Evolutionary conservation across 495 filamentous ascomycete species (phyloP).

Genomic region (Talaromyces trachyspermus): DNA sequence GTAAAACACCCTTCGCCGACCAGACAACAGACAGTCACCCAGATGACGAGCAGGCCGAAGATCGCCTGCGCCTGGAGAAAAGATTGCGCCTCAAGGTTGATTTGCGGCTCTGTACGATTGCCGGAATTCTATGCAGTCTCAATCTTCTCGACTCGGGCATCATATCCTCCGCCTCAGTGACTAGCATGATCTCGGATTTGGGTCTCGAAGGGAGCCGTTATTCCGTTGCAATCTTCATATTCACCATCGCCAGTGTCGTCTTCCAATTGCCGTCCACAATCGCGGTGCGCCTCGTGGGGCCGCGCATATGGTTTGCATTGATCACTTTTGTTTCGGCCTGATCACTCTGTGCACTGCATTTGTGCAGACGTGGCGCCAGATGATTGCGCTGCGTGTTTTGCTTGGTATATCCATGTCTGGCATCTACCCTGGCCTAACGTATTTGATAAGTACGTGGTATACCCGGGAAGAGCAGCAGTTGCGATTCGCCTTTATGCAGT

Average conservation of each 20-base stretch:
- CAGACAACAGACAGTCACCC: no score
- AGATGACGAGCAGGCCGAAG: no score
- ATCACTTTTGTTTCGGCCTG: conserved; percentile 65
- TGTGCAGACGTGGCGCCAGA: conserved; percentile 60
- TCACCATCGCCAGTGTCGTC: conserved; percentile 65
- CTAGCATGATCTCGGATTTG: conserved; percentile 62
- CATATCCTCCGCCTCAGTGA: conserved; percentile 68
- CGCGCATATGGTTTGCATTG: conserved; percentile 58
- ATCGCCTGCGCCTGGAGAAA: conserved; percentile 22
- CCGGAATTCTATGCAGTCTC: conserved; percentile 63
- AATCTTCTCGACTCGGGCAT: conserved; percentile 71
- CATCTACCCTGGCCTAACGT: conserved; percentile 64
- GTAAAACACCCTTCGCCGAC: no score
- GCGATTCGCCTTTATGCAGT: conserved; percentile 67
- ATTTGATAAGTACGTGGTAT: conserved; percentile 70
- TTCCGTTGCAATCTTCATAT: conserved; percentile 71
- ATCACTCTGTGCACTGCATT: conserved; percentile 70
- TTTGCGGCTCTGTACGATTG: conserved; percentile 67
- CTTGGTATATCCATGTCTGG: conserved; percentile 62
- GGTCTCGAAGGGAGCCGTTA: conserved; percentile 58
- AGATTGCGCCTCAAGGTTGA: conserved; percentile 59
- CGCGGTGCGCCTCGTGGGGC: conserved; percentile 60
- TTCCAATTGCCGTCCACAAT: conserved; percentile 72
- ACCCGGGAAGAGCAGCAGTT: conserved; percentile 64
- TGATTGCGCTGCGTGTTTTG: conserved; percentile 65